phyloP scores from a whole-genome alignment of 2,329 filamentous ascomycete species.

The Monilinia fructigena region DNA sequence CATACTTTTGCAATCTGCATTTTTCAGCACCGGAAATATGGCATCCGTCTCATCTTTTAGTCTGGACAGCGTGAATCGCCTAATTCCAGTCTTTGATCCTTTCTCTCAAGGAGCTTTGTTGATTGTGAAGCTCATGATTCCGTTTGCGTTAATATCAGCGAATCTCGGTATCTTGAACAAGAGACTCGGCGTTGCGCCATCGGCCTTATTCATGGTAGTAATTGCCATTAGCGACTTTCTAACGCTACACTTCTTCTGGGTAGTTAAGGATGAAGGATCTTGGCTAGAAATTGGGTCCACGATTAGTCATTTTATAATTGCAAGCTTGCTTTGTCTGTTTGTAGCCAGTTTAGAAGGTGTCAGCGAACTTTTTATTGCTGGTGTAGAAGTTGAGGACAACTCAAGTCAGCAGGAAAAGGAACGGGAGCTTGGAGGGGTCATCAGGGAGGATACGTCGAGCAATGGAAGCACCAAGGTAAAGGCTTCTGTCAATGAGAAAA shows the following conservation, averaged over 20 bases:
- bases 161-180: slow-evolving; percentile 93
- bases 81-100: slow-evolving; percentile 90
- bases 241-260: slow-evolving; percentile 96
- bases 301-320: slow-evolving; percentile 94
- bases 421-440: slow-evolving; percentile 34
- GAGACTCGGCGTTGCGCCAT: slow-evolving; percentile 77
- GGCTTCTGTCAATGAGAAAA: slow-evolving; percentile 23
- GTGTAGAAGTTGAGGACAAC: slow-evolving; percentile 63
- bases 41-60: slow-evolving; percentile 93
- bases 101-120: slow-evolving; percentile 87
- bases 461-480: slow-evolving; percentile 26
- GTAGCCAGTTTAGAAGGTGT: slow-evolving; percentile 83
- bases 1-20: slow-evolving; percentile 88
- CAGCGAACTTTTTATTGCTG: slow-evolving; percentile 77
- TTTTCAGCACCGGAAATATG: slow-evolving; percentile 96
- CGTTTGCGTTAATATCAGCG: slow-evolving; percentile 87
- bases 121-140: slow-evolving; percentile 85
- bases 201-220: slow-evolving; percentile 88
- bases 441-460: slow-evolving; percentile 13
- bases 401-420: slow-evolving; percentile 34
- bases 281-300: slow-evolving; percentile 98
- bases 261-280: slow-evolving; percentile 91
- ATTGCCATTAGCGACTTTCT: slow-evolving; percentile 89
- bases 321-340: slow-evolving; percentile 84
- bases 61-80: slow-evolving; percentile 80